These are phyloP conservation scores for Apiospora hydei DNA, from an alignment of 2,329 filamentous ascomycete genomes.

Conservation along the genomic window DNA sequence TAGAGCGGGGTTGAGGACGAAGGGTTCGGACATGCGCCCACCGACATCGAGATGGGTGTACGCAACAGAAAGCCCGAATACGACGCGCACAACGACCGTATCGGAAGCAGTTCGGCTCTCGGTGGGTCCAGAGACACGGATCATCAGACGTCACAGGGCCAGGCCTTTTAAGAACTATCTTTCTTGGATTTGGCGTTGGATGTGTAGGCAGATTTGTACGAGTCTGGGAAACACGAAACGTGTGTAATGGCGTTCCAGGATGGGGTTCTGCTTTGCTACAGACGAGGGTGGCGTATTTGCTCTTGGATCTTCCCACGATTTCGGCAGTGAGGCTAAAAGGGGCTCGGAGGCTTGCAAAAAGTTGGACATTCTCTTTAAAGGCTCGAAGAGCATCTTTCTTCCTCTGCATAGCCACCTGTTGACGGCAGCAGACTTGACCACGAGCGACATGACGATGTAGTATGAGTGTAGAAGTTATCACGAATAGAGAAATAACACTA, in stretches of 20 bases:
- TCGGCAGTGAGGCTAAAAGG: not conserved
- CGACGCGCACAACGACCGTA: not conserved
- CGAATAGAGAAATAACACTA: not conserved
- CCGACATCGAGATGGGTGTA: conserved; percentile 41
- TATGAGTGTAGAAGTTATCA: not conserved
- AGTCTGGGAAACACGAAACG: not conserved
- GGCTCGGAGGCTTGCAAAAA: not conserved
- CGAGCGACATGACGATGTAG: not conserved
- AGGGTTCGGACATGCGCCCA: conserved; percentile 31
- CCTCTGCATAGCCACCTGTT: not conserved
- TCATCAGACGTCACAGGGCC: not conserved
- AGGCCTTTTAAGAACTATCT: conserved; percentile 1
- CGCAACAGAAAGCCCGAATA: conserved; percentile 29
- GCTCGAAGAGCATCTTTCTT: not conserved
- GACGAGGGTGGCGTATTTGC: not conserved
- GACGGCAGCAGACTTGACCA: not conserved
- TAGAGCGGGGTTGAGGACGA: conserved; percentile 34
- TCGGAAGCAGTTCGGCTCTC: conserved; percentile 6
- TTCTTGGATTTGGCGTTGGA: not conserved
- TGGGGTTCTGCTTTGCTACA: not conserved
- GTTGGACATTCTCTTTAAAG: not conserved
- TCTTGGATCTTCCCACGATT: not conserved
- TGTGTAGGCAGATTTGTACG: not conserved
- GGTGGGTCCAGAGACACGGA: not conserved
- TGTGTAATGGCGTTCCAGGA: conserved; percentile 3